Base-by-base conservation (phyloP, 176 grass and related monocot genomes). In the Avena sativa region DNA sequence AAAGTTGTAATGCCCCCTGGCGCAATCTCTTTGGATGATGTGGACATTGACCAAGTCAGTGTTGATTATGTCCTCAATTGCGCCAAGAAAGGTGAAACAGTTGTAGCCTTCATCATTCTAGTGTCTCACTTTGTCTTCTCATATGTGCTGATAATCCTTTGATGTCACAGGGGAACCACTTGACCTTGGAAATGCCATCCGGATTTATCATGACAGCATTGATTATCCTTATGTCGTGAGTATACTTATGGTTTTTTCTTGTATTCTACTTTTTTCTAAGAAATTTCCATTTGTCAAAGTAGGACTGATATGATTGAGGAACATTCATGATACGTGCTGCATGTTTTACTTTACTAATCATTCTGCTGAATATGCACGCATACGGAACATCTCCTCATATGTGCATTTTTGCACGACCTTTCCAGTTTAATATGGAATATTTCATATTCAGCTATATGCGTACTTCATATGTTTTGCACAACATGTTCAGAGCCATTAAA, bases 1-100 rank as follows among this genome's bases (percentile, higher is more conserved):
- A 98, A 98, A 92, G 96, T 98, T 89, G 89, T 96, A 74, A 95
- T 98, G 94, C 92, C 96, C 56, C 96, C 93, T 84, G 96, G 96
- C 71, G 92, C 93, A 26, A 86, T 91, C 79, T 96, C 96, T 85
- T 89, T 98, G 76, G 96, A 98, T 49, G 93, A 98, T 67, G 89
- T 98, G 57, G 93, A 98, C 82, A 91, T 98, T 72, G 93, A 96
- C 86, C 96, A 98, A 92, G 82, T 98, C 87, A 96, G 96, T 79
- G 91, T 98, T 75, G 96, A 98, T 90, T 98, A 94, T 63, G 92
- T 96, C 46, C 93, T 98, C 51, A 96, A 90, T 58, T 98, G 96
- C 86, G 87, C 90, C 78, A 98, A 96, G 83, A 92, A 98, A 96
- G 96, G 96, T 98, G 81, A 59, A 64, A 40, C 23, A 52, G 43